Evolutionary conservation across 2,329 filamentous ascomycete species (phyloP).

Genomic region (Ceratocystis variospora): DNA sequence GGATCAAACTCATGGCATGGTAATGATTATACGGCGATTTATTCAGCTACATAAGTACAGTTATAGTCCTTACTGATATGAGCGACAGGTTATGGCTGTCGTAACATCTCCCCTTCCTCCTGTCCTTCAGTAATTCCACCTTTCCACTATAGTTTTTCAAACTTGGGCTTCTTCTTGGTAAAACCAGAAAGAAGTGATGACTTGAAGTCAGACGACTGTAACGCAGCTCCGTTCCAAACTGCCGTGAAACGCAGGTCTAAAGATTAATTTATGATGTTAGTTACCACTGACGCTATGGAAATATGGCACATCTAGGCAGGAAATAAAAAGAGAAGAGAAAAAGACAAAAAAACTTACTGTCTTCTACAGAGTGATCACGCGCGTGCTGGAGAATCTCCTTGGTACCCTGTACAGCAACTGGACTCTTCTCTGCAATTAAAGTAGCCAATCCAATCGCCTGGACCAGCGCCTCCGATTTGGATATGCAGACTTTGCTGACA

Average conservation of each 20-base stretch:
- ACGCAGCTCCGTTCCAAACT: conserved; percentile 72
- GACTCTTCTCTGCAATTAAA: conserved; percentile 65
- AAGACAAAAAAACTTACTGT: conserved; percentile 44
- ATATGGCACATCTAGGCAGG: not conserved
- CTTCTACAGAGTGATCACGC: conserved; percentile 61
- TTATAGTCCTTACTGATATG: not conserved
- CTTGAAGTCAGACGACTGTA: conserved; percentile 69
- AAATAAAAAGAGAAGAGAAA: not conserved
- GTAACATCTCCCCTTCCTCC: not conserved
- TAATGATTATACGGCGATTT: not conserved
- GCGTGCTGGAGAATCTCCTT: conserved; percentile 78
- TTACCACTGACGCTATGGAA: not conserved
- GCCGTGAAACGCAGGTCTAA: conserved; percentile 64
- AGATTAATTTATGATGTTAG: not conserved
- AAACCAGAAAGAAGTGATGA: conserved; percentile 62
- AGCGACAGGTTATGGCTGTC: not conserved
- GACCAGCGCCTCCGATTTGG: conserved; percentile 48
- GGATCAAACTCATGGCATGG: not conserved
- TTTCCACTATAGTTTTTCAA: conserved; percentile 58
- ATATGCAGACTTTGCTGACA: conserved; percentile 49
- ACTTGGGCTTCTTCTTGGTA: conserved; percentile 64
- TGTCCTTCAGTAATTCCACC: not conserved
- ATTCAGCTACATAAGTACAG: not conserved
- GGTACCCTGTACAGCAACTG: conserved; percentile 73
- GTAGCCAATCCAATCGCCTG: conserved; percentile 50